Base-by-base conservation (phyloP, 805 yeast genomes). In the Wickerhamomyces queroliae region DNA sequence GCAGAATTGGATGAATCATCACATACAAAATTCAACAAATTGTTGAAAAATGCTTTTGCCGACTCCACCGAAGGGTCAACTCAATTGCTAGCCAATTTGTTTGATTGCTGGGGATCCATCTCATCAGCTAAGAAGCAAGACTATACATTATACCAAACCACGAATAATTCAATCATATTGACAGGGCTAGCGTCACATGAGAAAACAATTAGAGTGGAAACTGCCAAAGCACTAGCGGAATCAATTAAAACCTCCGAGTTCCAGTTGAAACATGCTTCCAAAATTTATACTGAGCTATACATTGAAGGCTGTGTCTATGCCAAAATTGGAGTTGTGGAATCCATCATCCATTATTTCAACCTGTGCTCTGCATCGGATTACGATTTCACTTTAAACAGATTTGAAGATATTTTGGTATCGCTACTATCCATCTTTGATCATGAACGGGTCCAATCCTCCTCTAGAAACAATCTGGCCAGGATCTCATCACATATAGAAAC, bases 151-250 rank as follows among this genome's bases (percentile, higher is more conserved):
- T 11, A 33, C 17, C 31, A 28, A 16, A 4, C 48, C 1, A 10
- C 38, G 2, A 22, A 42, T 29, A 41, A 40, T 9, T 27, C 38
- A 2, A 7, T 22, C 1, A 31, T 45, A 49, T 56, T 42, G 33
- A 33, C 7, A 36, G 66, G 40, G 35, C 57, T 39, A n/a, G 30
- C 18, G 8, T 34, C 36, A 22, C 21, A 21, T 23, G 45, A 58
- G 36, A 46, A 38, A 35, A 37, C 36, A 28, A 42, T 53, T 6
- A 47, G 61, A 40, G 28, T 41, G 8, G 21, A 40, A 2, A 54
- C 67, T 0, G 66, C 69, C 1, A 61, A 55, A 28, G 39, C 62
- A 1, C 22, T 67, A 10, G 66, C 69, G 0, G 69, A 67, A 32
- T 46, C 64, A 1, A 32, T 68, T 13, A n/a, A 37, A 2, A 10